phyloP scores from a whole-genome alignment of 2,329 filamentous ascomycete genomes.

The Didymella segeticola region DNA sequence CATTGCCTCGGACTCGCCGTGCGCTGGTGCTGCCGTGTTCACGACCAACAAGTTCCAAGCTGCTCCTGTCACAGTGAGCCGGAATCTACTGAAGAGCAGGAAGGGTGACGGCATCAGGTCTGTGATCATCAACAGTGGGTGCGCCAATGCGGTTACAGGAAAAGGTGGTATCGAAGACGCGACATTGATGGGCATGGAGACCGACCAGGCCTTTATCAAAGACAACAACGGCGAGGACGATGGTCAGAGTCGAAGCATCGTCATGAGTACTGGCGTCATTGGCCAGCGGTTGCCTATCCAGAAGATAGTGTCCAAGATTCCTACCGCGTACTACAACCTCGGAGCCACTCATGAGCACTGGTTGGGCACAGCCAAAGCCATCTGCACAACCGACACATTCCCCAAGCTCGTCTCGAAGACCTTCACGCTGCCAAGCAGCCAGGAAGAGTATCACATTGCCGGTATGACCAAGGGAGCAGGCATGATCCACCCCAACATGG shows the following conservation, averaged over 20 bases:
- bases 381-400: constrained; percentile 98
- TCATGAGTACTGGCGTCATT: constrained; percentile 99
- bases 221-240: constrained; percentile 47
- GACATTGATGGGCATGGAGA: constrained; percentile 77
- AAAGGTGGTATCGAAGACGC: constrained; percentile 90
- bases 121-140: constrained; percentile 93
- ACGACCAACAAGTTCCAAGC: constrained; percentile 99
- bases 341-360: constrained; percentile 82
- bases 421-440: constrained; percentile 83
- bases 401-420: constrained; percentile 88
- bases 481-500: constrained; percentile 99
- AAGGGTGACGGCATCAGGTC: constrained; percentile 75
- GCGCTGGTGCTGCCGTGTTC: constrained; percentile 88
- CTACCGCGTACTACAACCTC: constrained; percentile 73
- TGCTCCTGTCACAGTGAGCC: constrained; percentile 87
- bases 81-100: constrained; percentile 71
- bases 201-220: constrained; percentile 68
- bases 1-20: constrained; percentile 84
- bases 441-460: constrained; percentile 80
- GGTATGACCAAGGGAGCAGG: constrained; percentile 98
- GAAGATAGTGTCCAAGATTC: constrained; percentile 86
- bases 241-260: constrained; percentile 71
- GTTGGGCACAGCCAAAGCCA: constrained; percentile 84
- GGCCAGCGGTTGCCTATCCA: constrained; percentile 90
- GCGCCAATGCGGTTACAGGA: constrained; percentile 96